Evolutionary conservation across 1,284 basidiomycete genomes (phyloP).

Genomic region (Leccinum pseudoinsigne): DNA sequence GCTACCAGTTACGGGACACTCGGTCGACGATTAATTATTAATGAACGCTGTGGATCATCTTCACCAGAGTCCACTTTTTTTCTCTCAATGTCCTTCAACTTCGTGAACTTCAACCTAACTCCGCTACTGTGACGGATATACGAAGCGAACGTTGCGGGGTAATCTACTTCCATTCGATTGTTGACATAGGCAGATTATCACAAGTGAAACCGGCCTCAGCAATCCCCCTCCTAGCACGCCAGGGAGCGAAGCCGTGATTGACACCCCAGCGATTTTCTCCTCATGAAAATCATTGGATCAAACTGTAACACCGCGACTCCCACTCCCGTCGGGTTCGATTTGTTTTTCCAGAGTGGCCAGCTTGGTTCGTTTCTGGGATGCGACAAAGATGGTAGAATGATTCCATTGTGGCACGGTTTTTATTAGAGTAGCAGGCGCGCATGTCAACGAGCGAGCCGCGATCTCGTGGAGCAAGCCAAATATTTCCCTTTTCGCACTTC

Average conservation of each 20-base stretch:
- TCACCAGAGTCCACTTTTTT: not conserved
- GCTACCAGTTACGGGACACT: no score
- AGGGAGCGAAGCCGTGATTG: not conserved
- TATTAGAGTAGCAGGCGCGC: not conserved
- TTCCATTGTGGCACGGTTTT: not conserved
- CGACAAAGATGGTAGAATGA: not conserved
- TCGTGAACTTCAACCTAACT: not conserved
- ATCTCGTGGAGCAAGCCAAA: no score
- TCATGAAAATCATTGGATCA: slow-evolving; percentile 13
- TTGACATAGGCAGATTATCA: not conserved
- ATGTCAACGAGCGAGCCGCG: no score
- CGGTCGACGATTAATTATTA: no score
- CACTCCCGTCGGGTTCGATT: slow-evolving; percentile 2
- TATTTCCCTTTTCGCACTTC: no score
- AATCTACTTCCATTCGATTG: not conserved
- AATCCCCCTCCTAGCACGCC: not conserved
- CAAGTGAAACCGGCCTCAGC: not conserved
- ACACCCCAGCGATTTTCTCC: not conserved
- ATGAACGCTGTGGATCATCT: no score
- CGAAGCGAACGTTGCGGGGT: not conserved
- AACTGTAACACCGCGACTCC: not conserved
- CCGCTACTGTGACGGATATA: not conserved
- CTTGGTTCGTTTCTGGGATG: slow-evolving; percentile 12
- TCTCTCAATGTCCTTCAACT: not conserved
- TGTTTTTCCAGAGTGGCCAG: not conserved